A percentile compares a stretch with the other conserved stretches of the same genome.
These are phyloP conservation scores for Paspalum vaginatum DNA, from an alignment of 176 grass and related monocot species.

Conservation along the genomic window DNA sequence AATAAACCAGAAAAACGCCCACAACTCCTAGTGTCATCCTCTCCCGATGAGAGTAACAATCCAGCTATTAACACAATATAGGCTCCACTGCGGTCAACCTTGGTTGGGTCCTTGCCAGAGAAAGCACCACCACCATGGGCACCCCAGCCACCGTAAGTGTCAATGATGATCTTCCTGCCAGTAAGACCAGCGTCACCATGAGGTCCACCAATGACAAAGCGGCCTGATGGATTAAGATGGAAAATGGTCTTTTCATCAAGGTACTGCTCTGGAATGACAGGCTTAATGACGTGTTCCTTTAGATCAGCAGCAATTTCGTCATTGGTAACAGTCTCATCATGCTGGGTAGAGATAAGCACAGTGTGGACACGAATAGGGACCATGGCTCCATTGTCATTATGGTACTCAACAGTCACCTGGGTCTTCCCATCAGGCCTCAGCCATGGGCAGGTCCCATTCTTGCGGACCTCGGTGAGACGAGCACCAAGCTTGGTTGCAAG, in stretches of 20 bases:
- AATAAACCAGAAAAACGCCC: too few relatives aligned
- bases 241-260: slow-evolving; percentile 68
- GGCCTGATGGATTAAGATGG: slow-evolving; percentile 60
- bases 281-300: slow-evolving; percentile 62
- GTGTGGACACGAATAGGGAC: slow-evolving; percentile 60
- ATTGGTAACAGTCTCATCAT: slow-evolving; percentile 59
- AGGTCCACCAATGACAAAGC: slow-evolving; percentile 58
- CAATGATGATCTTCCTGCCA: slow-evolving; percentile 59
- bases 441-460: slow-evolving; percentile 61
- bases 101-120: slow-evolving; percentile 64
- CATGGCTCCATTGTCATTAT: slow-evolving; percentile 53
- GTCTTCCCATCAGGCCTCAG: slow-evolving; percentile 71
- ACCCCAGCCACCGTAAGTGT: slow-evolving; percentile 62
- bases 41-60: too few relatives aligned
- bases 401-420: slow-evolving; percentile 66
- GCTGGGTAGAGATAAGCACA: slow-evolving; percentile 64
- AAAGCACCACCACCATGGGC: slow-evolving; percentile 58
- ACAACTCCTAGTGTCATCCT: too few relatives aligned
- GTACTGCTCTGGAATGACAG: slow-evolving; percentile 56
- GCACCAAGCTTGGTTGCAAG: slow-evolving; percentile 71
- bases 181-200: slow-evolving; percentile 62
- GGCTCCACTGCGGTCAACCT: slow-evolving; percentile 58
- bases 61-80: too few relatives aligned
- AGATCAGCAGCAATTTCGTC: slow-evolving; percentile 52
- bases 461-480: slow-evolving; percentile 62